Conservation (phyloP, 2,329 filamentous ascomycete species). For the Curvularia eragrostidis region DNA sequence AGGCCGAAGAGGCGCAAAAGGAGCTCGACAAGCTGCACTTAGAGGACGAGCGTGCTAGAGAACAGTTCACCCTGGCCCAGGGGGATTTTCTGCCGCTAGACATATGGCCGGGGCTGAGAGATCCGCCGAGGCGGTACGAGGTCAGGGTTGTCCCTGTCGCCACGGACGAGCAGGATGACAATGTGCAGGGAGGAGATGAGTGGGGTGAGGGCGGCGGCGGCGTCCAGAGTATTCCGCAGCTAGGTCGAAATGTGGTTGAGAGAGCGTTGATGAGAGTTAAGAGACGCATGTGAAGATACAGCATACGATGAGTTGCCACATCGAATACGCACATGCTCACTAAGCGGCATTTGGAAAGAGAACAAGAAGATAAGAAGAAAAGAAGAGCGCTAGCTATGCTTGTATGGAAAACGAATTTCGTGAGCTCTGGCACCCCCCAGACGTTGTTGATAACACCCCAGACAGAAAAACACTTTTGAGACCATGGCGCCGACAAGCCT, state of each 20-base stretch:
- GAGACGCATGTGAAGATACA: constrained; percentile 39
- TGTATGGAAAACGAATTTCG: background rate
- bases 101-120: constrained; percentile 72
- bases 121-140: constrained; percentile 46
- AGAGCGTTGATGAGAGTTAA: constrained; percentile 46
- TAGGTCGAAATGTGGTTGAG: constrained; percentile 46
- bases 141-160: constrained; percentile 32
- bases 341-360: too few species aligned
- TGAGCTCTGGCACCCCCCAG: background rate
- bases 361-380: too few species aligned
- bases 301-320: background rate
- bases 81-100: constrained; percentile 88
- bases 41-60: constrained; percentile 73
- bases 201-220: constrained; percentile 22
- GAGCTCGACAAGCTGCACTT: constrained; percentile 78
- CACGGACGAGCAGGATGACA: constrained; percentile 26
- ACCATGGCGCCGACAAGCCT: background rate
- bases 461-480: background rate
- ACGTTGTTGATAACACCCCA: too few species aligned
- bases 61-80: constrained; percentile 79
- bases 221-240: constrained; percentile 44
- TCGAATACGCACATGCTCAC: background rate
- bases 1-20: constrained; percentile 79
- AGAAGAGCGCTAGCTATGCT: background rate
- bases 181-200: constrained; percentile 16